phyloP scores from a whole-genome alignment of 2,329 filamentous ascomycete genomes.

The Sporothrix phasma region DNA sequence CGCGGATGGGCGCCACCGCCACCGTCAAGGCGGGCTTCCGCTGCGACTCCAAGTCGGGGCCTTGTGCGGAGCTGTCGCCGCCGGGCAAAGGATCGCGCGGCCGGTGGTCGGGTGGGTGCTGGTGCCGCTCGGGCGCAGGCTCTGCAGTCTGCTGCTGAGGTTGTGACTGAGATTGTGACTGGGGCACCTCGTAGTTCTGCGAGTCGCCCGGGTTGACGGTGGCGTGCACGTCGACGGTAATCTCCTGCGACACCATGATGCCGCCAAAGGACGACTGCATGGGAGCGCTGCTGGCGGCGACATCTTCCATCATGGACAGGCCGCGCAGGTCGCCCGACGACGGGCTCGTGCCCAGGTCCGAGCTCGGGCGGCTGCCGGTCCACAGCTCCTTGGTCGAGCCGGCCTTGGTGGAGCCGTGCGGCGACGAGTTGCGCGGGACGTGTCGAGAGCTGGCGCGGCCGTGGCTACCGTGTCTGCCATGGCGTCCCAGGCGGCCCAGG shows the following conservation, averaged over 20 bases:
- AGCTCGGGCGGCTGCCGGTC: conserved; percentile 2
- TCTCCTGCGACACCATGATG: conserved; percentile 17
- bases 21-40: neutral
- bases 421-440: conserved; percentile 7
- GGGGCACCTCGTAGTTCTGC: neutral
- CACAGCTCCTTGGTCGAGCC: conserved; percentile 15
- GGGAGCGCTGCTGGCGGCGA: neutral
- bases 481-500: neutral
- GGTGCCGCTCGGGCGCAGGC: neutral
- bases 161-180: neutral
- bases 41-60: neutral
- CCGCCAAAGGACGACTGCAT: conserved; percentile 12
- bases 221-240: conserved; percentile 14
- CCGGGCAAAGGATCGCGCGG: neutral
- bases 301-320: conserved; percentile 1
- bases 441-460: neutral
- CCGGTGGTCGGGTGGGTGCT: neutral
- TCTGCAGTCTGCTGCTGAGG: neutral
- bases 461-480: neutral
- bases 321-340: neutral
- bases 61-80: neutral
- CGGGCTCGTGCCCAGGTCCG: conserved; percentile 1
- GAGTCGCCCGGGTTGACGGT: neutral
- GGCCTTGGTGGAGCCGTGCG: conserved; percentile 5
- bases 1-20: conserved; percentile 5